Evolutionary conservation across 2,329 filamentous ascomycete species (phyloP).

Genomic region (Fragosphaeria purpurea): DNA sequence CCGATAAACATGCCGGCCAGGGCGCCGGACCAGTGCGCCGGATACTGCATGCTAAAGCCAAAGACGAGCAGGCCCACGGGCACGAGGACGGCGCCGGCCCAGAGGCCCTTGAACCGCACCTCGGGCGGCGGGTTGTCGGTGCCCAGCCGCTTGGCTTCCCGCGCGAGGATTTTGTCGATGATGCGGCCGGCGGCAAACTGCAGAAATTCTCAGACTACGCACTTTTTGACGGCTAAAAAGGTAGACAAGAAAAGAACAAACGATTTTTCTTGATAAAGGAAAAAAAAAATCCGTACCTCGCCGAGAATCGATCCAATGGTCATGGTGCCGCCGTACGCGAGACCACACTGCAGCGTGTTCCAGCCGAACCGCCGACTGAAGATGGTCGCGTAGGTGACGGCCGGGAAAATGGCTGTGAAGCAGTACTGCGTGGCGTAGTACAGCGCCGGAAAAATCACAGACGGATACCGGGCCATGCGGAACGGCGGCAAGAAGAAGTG

Average conservation of each 20-base stretch:
- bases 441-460: slow-evolving; percentile 20
- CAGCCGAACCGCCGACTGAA: slow-evolving; percentile 20
- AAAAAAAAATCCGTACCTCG: slow-evolving; percentile 8
- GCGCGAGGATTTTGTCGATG: slow-evolving; percentile 15
- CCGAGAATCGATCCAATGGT: slow-evolving; percentile 17
- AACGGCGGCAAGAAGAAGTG: slow-evolving; percentile 18
- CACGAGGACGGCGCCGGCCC: slow-evolving; percentile 18
- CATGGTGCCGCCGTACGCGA: slow-evolving; percentile 20
- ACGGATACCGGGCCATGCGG: slow-evolving; percentile 21
- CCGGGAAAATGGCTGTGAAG: slow-evolving; percentile 21
- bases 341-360: slow-evolving; percentile 20
- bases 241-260: no score
- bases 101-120: slow-evolving; percentile 18
- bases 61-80: slow-evolving; percentile 21
- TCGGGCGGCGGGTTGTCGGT: slow-evolving; percentile 16
- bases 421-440: slow-evolving; percentile 22
- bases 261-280: no score
- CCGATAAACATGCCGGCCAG: slow-evolving; percentile 21
- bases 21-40: slow-evolving; percentile 17
- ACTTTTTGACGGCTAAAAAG: no score
- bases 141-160: slow-evolving; percentile 10
- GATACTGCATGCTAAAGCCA: slow-evolving; percentile 20
- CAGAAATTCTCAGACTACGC: no score
- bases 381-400: slow-evolving; percentile 22
- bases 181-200: slow-evolving; percentile 14